Evolutionary conservation across 768 basidiomycete genomes (phyloP), one percentile per base, ranked within the genome.

Genomic region (Termitomyces eurrhizus): DNA sequence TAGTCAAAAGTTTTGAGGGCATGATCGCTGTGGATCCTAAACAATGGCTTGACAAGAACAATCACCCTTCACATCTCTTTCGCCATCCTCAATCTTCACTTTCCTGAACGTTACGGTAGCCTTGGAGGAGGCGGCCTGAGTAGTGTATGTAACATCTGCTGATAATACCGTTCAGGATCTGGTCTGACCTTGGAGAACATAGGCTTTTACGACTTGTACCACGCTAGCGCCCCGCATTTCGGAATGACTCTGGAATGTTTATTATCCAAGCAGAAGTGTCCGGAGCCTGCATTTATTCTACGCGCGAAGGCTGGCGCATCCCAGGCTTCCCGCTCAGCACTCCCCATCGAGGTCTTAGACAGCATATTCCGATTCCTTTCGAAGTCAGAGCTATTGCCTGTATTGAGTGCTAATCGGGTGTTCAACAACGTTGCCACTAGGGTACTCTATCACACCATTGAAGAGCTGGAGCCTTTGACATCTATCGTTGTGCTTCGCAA

Each of bases 401-500:
- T 69, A 9, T 52, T 74, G 11, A 52, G 61, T 7, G 60, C 65
- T 18, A 77, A 72, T 59, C 70, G 63, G 14, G 62, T 68, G 21
- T 66, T 77, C 39, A 67, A 72, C 33, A 51, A 65, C 26, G 64
- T 77, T 37, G 65, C 74, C 13, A 61, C 44, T 16, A 69, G 73
- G 12, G 61, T 70, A 13, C 60, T 76, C 6, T 77, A 77, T 60
- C 68, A 64, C 57, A 64, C 70, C 48, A 75, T 85, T 42, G 60
- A 64, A 6, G 70, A 77, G 24, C 58, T 76, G 8, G 53, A 70
- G 0, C 69, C 78, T 0, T 61, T 37, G 7, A 68, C 67, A 4
- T 67, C 73, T 29, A 52, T 83, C 0, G 62, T 48, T 3, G 80
- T 82, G 57, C 64, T 85, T 57, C 72, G 68, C 24, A 72, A 73